Base-by-base conservation (phyloP, 177 flowering plant species). In the Vitis hybrid region DNA sequence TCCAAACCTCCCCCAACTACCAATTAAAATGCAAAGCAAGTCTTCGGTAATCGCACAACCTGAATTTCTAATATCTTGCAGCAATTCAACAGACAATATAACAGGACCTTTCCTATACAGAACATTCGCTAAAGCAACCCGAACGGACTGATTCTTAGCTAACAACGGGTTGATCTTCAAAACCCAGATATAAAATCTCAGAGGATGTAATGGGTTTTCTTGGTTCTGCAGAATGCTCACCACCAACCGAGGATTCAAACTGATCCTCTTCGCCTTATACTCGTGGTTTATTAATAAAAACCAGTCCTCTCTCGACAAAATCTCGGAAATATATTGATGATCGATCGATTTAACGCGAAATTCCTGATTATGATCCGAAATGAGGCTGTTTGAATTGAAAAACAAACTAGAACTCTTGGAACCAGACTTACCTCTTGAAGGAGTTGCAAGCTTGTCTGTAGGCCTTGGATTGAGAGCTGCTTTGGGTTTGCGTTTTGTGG, bases 1-100 rank as follows among this genome's bases (percentile, higher is more conserved):
- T 46, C 99, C 98, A 58, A 95, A 82, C 69, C 90, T 87, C 6
- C 99, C 99, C 99, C 99, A 95, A 73, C 97, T 90, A 58, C 88
- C 84, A 79, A 95, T 85, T 75, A 95, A 80, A 72, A 87, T 52
- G 71, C 91, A 91, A 40, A 95, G 76, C 83, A 87, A 69, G 4
- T 89, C 94, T 65, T 93, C 96, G 0, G 79, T 83, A 40, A 95
- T 61, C 48, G 30, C 60, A 78, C 65, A 79, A 35, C 92, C 94
- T 11, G 85, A 81, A 13, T 64, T 76, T 50, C 70, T 82, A 76
- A 93, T 69, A 30, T 89, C 93, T 56, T 77, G 74, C 69, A 95
- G 73, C 71, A 95, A 74, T 9, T 89, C 93, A 74, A 69, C 79
- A 35, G 94, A 84, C 76, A 95, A 77, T 57, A 95, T 74, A 62